Evolutionary conservation across 768 basidiomycete genomes (phyloP), one percentile per base, ranked within the genome.

Genomic region (Collybia sordida): DNA sequence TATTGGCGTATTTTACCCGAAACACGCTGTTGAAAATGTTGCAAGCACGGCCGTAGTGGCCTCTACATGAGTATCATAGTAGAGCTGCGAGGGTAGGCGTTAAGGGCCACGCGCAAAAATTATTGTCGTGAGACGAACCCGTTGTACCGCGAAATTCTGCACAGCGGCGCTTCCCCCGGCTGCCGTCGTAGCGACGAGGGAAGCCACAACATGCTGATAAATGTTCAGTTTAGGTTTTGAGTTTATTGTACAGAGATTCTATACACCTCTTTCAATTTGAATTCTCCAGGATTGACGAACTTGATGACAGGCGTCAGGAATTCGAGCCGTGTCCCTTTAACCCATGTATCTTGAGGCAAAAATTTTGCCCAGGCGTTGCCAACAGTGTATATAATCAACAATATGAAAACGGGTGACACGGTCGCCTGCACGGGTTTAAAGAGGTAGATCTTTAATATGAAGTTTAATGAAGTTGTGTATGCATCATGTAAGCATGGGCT

Each of bases 21-120:
- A 84, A 59, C 80, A 81, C 3, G 79, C 80, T 0, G 82, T 82
- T 2, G 82, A 84, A 63, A 84, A 84, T 0, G 81, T 84, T 0
- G 81, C 79, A 7, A 86, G 73, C 24, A 84, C 67, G 6, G 82
- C 82, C 2, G 81, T 82, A 0, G 75, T 70, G 0, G 80, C 77
- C 39, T 72, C 68, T 2, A 84, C 78, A 27, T 81, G 65, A 3
- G 79, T 80, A 51, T 80, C 68, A 58, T 85, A 86, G 59, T 79
- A 85, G 1, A 85, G 72, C 81, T 83, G 45, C 1, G n/a, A 52
- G n/a, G 23, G 18, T 14, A 37, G 40, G 1, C 28, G 23, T 7
- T 17, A 8, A 0, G 12, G 45, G n/a, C 8, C 12, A 15, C 12
- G 22, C 18, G 4, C 2, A 15, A 8, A 19, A 18, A 11, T 43